A percentile compares a stretch with the other conserved stretches of the same genome.
phyloP scores from a whole-genome alignment of 2,329 filamentous ascomycete species.

The Cordyceps tenuipes region DNA sequence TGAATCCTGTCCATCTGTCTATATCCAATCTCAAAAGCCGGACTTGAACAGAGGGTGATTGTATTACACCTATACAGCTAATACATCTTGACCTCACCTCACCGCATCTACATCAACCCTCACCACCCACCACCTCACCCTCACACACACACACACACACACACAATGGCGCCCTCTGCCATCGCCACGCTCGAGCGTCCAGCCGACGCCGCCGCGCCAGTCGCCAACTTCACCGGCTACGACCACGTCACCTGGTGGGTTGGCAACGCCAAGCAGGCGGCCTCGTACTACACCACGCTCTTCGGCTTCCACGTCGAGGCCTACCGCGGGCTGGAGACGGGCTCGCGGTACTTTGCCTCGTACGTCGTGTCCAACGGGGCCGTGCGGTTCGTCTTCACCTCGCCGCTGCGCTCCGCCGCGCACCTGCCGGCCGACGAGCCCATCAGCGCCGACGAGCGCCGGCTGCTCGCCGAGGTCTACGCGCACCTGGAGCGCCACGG shows the following conservation, averaged over 20 bases:
- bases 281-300: constrained; percentile 76
- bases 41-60: neutral
- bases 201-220: constrained; percentile 42
- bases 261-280: constrained; percentile 92
- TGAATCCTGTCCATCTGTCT: neutral
- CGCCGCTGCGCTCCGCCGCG: constrained; percentile 58
- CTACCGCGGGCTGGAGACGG: constrained; percentile 83
- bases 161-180: constrained; percentile 51
- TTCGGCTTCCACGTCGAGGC: constrained; percentile 81
- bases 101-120: neutral
- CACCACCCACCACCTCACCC: neutral
- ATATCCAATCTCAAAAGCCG: neutral
- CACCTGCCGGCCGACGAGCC: constrained; percentile 50
- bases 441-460: constrained; percentile 54
- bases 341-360: constrained; percentile 69
- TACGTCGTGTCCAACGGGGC: constrained; percentile 73
- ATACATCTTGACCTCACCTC: neutral
- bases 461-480: constrained; percentile 66
- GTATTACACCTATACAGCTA: neutral
- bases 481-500: constrained; percentile 78
- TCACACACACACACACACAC: neutral
- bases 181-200: constrained; percentile 40
- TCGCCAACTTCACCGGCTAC: constrained; percentile 67
- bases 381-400: constrained; percentile 77
- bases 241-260: constrained; percentile 96